Conservation (phyloP, 1,284 basidiomycete genomes). For the Peniophora sp. region DNA sequence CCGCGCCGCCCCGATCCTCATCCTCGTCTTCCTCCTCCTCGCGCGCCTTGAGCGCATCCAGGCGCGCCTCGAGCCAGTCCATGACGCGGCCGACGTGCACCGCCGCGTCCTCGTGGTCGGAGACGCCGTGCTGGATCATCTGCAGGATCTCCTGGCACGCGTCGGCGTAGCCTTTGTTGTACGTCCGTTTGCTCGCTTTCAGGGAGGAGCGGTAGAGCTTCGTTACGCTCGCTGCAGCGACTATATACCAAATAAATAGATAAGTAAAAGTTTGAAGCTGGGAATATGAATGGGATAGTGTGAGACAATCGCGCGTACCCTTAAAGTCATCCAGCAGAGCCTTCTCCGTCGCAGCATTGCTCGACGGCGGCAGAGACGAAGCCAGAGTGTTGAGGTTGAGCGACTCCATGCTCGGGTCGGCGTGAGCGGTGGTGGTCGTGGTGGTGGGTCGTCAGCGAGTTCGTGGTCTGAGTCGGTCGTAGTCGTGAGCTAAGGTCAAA, state of each 20-base stretch:
- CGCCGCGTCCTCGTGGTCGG: conserved; percentile 38
- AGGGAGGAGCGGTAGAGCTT: conserved; percentile 71
- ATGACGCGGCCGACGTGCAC: conserved; percentile 70
- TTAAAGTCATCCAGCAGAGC: conserved; percentile 74
- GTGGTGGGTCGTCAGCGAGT: no score
- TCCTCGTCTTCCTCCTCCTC: conserved; percentile 77
- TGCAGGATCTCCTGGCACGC: conserved; percentile 71
- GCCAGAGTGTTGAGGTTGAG: conserved; percentile 70
- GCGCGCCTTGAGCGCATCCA: conserved; percentile 60
- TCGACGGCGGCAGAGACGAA: conserved; percentile 60
- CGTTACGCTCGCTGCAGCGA: conserved; percentile 74
- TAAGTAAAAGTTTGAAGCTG: background rate
- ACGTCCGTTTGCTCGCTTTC: conserved; percentile 64
- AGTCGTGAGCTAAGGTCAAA: background rate
- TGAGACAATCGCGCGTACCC: conserved; percentile 33
- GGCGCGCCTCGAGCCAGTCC: conserved; percentile 59
- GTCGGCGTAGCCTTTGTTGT: conserved; percentile 67
- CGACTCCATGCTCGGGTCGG: conserved; percentile 42
- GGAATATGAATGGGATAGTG: background rate
- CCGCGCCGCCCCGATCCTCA: conserved; percentile 55
- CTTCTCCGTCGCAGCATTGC: conserved; percentile 57
- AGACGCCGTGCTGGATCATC: conserved; percentile 76
- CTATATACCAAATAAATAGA: conserved; percentile 25
- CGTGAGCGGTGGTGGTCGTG: conserved; percentile 6
- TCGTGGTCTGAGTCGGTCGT: no score